Percentiles rank a stretch among this genome's conserved stretches.
Conservation (phyloP, 495 filamentous ascomycete species). For the Beverwykella pulmonaria region DNA sequence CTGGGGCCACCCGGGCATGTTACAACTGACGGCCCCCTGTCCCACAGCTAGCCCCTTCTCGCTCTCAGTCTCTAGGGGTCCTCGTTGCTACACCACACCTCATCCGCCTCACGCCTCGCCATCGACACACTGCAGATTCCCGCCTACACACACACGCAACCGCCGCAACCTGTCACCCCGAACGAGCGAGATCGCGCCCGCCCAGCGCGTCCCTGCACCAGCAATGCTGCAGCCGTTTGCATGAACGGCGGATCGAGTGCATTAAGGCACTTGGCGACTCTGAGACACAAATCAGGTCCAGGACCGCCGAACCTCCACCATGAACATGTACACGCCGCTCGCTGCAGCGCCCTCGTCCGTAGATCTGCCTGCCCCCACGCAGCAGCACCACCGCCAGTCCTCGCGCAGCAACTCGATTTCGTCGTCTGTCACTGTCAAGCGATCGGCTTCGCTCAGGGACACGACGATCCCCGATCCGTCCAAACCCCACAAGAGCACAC, state of each 20-base stretch:
- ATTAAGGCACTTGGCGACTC: conserved; percentile 27
- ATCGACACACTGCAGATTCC: conserved; percentile 19
- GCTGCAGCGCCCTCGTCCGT: conserved; percentile 3
- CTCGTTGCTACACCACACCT: no score
- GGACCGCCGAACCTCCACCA: conserved; percentile 20
- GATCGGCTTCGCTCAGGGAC: conserved; percentile 44
- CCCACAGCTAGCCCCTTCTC: no score
- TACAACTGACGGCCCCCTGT: no score
- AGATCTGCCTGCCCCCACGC: conserved; percentile 15
- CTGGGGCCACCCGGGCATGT: no score
- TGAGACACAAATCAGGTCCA: conserved; percentile 26
- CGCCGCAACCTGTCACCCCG: conserved; percentile 2
- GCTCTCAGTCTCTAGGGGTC: no score
- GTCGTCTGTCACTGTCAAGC: conserved; percentile 45
- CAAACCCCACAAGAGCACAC: conserved; percentile 35
- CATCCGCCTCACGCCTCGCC: conserved; percentile 6
- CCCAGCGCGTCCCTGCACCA: conserved; percentile 27
- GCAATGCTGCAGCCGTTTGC: conserved; percentile 32
- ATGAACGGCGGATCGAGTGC: conserved; percentile 31
- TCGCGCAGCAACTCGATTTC: conserved; percentile 44
- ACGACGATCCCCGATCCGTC: conserved; percentile 27
- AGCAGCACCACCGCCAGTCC: conserved; percentile 29
- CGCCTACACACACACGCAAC: not conserved
- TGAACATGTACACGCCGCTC: conserved; percentile 30
- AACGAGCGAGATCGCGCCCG: conserved; percentile 6